phyloP scores from a whole-genome alignment of 179 eudicot species.

The Monotropa hypopitys region DNA sequence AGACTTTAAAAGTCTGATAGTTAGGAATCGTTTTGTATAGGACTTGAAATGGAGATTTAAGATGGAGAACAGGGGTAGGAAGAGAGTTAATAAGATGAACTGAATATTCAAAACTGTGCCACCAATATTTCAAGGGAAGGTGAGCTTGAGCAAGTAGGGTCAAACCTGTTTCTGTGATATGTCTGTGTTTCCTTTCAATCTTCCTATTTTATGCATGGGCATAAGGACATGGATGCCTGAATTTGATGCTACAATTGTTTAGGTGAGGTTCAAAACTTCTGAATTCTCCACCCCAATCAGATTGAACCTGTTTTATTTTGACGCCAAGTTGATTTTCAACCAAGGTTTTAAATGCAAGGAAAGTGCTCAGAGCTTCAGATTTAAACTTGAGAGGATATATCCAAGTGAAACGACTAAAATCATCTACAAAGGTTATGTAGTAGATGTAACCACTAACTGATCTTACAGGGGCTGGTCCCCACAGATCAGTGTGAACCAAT shows the following conservation, averaged over 20 bases:
- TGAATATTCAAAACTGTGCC: not conserved
- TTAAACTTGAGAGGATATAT: not conserved
- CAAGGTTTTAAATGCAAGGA: not conserved
- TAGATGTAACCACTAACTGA: not conserved
- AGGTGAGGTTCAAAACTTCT: too few species aligned
- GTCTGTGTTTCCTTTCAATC: not conserved
- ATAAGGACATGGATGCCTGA: not conserved
- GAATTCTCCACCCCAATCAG: not conserved
- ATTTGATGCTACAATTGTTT: not conserved
- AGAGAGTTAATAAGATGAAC: not conserved
- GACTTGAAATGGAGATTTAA: not conserved
- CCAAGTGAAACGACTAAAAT: not conserved
- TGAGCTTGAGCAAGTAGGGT: not conserved
- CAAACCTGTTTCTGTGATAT: not conserved
- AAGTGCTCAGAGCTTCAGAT: not conserved
- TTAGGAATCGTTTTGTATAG: not conserved
- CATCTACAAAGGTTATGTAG: not conserved
- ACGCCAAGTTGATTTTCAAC: not conserved
- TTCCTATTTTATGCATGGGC: not conserved
- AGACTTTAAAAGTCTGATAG: not conserved
- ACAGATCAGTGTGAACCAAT: not conserved
- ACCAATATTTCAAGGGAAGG: not conserved
- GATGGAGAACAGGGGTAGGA: not conserved
- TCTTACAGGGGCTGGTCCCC: not conserved
- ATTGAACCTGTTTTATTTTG: not conserved